Evolutionary conservation across 140 eudicot species (phyloP), one percentile per base, ranked within the genome.

Genomic region (Cichorium intybus): DNA sequence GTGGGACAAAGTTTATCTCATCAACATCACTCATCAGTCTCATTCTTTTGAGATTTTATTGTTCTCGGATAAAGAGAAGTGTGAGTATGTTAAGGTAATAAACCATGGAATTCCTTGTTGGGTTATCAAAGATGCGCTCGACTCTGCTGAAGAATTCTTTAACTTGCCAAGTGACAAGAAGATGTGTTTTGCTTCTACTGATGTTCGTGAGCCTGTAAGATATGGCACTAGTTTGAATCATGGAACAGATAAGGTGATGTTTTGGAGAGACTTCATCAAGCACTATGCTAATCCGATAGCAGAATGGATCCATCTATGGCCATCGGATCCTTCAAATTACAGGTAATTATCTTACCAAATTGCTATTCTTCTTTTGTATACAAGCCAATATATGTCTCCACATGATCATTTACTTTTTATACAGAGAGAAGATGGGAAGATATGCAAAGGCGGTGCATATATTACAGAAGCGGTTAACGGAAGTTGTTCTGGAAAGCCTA

Each of bases 241-340:
- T 5, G 68, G 72, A 28, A 62, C 53, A 4, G 95, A 87, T 48
- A 78, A 76, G 54, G 79, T 78, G 22, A 62, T 75, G 12, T 87
- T 60, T 57, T 83, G 90, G 95, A 80, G 95, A 67, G 95, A 83
- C 77, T 87, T 83, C 78, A 72, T 78, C 80, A 87, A 87, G 74
- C 90, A 78, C 58, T 87, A 87, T 45, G 74, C 87, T 43, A 64
- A 81, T 73, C 95, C 90, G 3, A 24, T 87, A 50, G 63, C 81
- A 62, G 76, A 60, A 52, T 83, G 85, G 85, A 78, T 75, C 23
- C 68, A 80, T 68, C 50, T 69, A 66, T 87, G 95, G 95, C 95
- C 95, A 22, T 72, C 87, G 4, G 69, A 83, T 65, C 95, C 90
- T 33, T 80, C 83, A 46, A 72, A 34, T 64, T 80, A 87, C 79